Evolutionary conservation across 1,139 yeast genomes (phyloP), one percentile per base, ranked within the genome.

Genomic region (Yamadazyma membranifaciens): DNA sequence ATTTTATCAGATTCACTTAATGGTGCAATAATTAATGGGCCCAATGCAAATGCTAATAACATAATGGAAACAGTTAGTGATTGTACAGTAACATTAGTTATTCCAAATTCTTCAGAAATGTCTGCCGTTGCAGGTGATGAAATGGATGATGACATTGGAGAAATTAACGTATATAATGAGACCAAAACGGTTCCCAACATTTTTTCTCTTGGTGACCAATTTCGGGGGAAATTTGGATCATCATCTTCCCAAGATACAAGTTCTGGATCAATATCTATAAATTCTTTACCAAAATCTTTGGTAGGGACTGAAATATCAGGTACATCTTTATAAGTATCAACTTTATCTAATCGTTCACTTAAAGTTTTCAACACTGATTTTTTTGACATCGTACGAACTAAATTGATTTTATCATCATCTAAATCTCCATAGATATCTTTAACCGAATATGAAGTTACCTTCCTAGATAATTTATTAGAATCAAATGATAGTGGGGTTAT

Each of bases 231-330:
- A 15, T 61, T 62, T 0, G 83, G 81, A 52, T 82, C 87, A 43
- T 78, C 73, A 2, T 67, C 70, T 32, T 80, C 83, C 86, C 86
- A 81, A 1, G 84, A 73, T 4, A 81, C 80, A 33, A 81, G 59
- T 51, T 81, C 86, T 0, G 84, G 86, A 50, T 81, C 87, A 6
- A 76, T 53, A 2, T 63, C 63, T 20, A 61, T 55, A 48, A 73
- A 78, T 47, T 77, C 83, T 10, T 63, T 65, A 14, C 83, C 83
- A 46, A 62, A 75, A 43, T 69, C 65, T 37, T 58, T 57, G 1
- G 73, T 62, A 2, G 79, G 78, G 1, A 74, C 65, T 0, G 69
- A 49, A 15, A 62, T 54, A 41, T 66, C 73, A 2, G 69, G 66
- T 1, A 64, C 50, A 17, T 51, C 54, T 32, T 60, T 56, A 39